Evolutionary conservation across 345 rosid genomes (phyloP), one percentile per base, ranked within the genome.

Genomic region (Arabidopsis arenosa): DNA sequence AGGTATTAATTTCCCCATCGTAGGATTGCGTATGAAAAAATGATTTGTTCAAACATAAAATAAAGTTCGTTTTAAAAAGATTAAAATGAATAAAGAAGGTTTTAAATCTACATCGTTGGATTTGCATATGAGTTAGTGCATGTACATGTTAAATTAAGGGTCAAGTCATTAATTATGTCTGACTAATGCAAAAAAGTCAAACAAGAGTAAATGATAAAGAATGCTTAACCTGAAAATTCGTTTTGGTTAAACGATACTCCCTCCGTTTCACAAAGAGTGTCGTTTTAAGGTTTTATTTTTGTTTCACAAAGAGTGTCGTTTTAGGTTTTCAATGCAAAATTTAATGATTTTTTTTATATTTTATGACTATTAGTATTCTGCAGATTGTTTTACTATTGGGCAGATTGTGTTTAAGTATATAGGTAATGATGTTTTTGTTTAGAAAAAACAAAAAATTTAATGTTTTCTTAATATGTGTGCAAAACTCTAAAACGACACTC

Each of bases 81-180:
- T 21, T 1, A 35, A 36, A 33, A 43, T 13, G 15, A 44, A 5
- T 35, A 54, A 35, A 6, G 5, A 26, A 18, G 7, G 8, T 39
- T 28, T 76, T 15, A 26, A 44, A 55, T 43, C 23, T 23, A 9
- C 40, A 13, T 57, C 14, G 57, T 76, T 61, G 56, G 70, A 61
- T 75, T 76, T 63, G 77, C 68, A 77, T 64, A 28, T 66, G 73
- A 65, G 68, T 77, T 77, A 57, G 77, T 72, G 77, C 77, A 65
- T 21, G 55, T 32, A 58, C 17, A 45, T 66, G 74, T 51, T 78
- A 70, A 33, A 45, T 11, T 39, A 58, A 56, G 40, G 30, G 56
- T 70, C 55, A 36, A 30, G 57, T 21, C 68, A 72, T 72, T 65
- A 72, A 48, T 41, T 47, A 57, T 58, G 15, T 58, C 77, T 58